A percentile compares a stretch with the other conserved stretches of the same genome.
phyloP scores from a whole-genome alignment of 345 rosid species.

The Eucalyptus cloeziana region DNA sequence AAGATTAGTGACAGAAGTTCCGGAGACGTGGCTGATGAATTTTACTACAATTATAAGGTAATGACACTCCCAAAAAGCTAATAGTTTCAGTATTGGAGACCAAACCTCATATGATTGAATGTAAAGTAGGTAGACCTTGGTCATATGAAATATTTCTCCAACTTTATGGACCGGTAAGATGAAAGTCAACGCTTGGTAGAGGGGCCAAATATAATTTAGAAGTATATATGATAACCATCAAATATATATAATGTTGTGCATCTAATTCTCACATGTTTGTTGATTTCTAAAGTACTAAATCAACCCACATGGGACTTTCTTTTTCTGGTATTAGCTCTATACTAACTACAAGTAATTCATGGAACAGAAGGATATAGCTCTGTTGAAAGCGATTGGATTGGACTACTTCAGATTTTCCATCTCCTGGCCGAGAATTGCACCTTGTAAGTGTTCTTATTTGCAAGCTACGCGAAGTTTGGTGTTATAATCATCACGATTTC shows the following conservation, averaged over 20 bases:
- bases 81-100: no score
- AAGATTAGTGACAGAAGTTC: slow-evolving; percentile 1
- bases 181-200: neutral
- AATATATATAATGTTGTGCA: neutral
- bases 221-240: neutral
- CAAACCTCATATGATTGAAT: neutral
- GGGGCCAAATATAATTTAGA: neutral
- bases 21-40: slow-evolving; percentile 23
- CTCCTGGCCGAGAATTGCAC: slow-evolving; percentile 44
- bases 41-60: slow-evolving; percentile 29
- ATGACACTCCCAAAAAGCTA: neutral
- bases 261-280: neutral
- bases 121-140: neutral
- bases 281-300: neutral
- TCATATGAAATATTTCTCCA: neutral
- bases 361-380: slow-evolving; percentile 24
- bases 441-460: slow-evolving; percentile 12
- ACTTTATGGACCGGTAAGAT: neutral
- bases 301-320: neutral
- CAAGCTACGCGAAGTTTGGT: neutral
- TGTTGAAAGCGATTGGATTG: slow-evolving; percentile 19
- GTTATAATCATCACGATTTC: neutral
- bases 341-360: neutral
- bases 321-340: neutral
- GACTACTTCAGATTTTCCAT: slow-evolving; percentile 44